Conservation (phyloP, 306 rosid species). For the Glycine soja region DNA sequence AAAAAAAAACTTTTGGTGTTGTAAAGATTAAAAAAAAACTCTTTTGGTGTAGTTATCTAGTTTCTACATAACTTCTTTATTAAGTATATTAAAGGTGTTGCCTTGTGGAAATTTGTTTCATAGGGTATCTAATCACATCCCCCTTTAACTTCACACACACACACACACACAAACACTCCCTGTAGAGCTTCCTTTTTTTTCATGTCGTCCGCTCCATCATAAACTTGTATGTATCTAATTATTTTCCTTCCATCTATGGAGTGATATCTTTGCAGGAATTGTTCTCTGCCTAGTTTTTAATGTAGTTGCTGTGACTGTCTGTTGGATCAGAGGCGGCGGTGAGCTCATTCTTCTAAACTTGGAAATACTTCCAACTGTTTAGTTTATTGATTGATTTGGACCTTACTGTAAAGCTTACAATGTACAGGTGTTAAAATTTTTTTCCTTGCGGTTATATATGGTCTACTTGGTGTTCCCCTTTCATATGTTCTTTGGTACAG, state of each 20-base stretch:
- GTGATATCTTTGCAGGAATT: conserved; percentile 67
- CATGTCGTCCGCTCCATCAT: not conserved
- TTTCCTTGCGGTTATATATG: conserved; percentile 94
- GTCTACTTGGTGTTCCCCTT: conserved; percentile 89
- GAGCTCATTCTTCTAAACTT: conserved; percentile 48
- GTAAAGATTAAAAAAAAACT: too few relatives aligned
- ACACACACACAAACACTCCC: too few relatives aligned
- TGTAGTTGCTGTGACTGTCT: conserved; percentile 74
- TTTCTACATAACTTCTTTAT: too few relatives aligned
- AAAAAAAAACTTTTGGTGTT: too few relatives aligned
- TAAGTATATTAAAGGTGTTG: too few relatives aligned
- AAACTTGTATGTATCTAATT: not conserved
- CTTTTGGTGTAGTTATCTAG: too few relatives aligned
- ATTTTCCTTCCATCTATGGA: not conserved
- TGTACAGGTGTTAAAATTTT: conserved; percentile 85
- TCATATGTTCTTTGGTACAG: conserved; percentile 96
- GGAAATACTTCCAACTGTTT: conserved; percentile 8
- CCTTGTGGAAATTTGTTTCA: too few relatives aligned
- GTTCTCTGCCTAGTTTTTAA: conserved; percentile 90
- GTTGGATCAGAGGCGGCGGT: conserved; percentile 98
- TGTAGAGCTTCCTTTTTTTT: not conserved
- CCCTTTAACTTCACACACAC: too few relatives aligned
- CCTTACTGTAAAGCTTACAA: conserved; percentile 45
- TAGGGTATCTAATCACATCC: too few relatives aligned
- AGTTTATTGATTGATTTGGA: conserved; percentile 38